Conservation (phyloP, 257 asterid genomes). For the Apocynum venetum region DNA sequence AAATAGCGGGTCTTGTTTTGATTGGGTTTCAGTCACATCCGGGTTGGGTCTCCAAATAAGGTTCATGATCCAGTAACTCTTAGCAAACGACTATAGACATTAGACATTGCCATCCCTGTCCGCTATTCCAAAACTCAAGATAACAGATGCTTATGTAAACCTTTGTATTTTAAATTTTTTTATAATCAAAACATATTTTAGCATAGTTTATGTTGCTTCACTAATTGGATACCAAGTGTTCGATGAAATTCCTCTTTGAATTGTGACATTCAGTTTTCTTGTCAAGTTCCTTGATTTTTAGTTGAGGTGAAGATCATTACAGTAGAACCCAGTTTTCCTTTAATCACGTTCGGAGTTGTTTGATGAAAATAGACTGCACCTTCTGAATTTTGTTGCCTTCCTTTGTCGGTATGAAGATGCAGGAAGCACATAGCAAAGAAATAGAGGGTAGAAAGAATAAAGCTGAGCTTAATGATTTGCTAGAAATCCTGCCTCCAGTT, state of each 20-base stretch:
- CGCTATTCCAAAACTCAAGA: not conserved
- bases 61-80: too few species aligned
- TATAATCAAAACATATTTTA: too few species aligned
- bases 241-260: slow-evolving; percentile 27
- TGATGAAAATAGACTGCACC: not conserved
- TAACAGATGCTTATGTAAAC: not conserved
- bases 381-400: slow-evolving; percentile 3
- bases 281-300: not conserved
- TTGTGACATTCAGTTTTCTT: not conserved
- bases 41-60: too few species aligned
- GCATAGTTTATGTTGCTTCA: not conserved
- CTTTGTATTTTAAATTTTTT: not conserved
- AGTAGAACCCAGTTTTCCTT: not conserved
- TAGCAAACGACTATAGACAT: too few species aligned
- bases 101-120: not conserved
- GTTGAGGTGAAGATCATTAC: not conserved
- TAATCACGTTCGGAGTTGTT: not conserved
- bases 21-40: too few species aligned
- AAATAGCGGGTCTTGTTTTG: too few species aligned
- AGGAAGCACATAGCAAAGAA: slow-evolving; percentile 14
- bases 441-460: slow-evolving; percentile 34
- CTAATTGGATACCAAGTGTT: slow-evolving; percentile 17
- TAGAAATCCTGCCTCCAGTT: slow-evolving; percentile 70
- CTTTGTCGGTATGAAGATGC: slow-evolving; percentile 13
- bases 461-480: slow-evolving; percentile 38